Percentiles rank a stretch among this genome's conserved stretches.
Conservation (phyloP, 192 early-diverging fungal species). For the Linnemannia hyalina region DNA sequence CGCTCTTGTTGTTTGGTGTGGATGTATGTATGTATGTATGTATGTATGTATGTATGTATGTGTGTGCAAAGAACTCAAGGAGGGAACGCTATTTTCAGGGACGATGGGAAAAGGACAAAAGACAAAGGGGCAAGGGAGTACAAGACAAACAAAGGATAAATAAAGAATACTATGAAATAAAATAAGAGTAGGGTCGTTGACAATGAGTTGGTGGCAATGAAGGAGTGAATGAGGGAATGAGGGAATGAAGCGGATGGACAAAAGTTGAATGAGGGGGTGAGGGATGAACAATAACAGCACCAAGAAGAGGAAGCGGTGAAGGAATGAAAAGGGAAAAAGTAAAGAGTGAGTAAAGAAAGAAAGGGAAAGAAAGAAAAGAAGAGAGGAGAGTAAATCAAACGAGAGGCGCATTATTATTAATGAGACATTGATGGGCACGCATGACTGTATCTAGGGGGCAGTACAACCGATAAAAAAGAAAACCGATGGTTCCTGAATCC, state of each 20-base stretch:
- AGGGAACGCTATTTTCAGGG: neutral
- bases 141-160: neutral
- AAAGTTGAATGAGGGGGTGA: neutral
- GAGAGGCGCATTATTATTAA: neutral
- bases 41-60: neutral
- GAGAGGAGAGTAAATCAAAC: neutral
- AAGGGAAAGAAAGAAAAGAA: neutral
- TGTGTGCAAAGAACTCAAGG: neutral
- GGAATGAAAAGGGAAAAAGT: neutral
- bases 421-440: too few relatives aligned
- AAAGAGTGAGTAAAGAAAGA: neutral
- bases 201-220: neutral
- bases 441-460: neutral
- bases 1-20: neutral
- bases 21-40: neutral
- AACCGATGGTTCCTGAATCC: neutral
- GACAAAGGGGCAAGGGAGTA: neutral
- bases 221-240: neutral
- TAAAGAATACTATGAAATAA: neutral
- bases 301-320: neutral
- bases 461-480: neutral
- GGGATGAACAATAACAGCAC: neutral
- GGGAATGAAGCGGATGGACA: neutral
- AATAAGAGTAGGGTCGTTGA: neutral
- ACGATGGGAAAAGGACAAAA: neutral